Evolutionary conservation across 495 filamentous ascomycete genomes (phyloP), one percentile per base, ranked within the genome.

Genomic region (Annulohypoxylon nitens): DNA sequence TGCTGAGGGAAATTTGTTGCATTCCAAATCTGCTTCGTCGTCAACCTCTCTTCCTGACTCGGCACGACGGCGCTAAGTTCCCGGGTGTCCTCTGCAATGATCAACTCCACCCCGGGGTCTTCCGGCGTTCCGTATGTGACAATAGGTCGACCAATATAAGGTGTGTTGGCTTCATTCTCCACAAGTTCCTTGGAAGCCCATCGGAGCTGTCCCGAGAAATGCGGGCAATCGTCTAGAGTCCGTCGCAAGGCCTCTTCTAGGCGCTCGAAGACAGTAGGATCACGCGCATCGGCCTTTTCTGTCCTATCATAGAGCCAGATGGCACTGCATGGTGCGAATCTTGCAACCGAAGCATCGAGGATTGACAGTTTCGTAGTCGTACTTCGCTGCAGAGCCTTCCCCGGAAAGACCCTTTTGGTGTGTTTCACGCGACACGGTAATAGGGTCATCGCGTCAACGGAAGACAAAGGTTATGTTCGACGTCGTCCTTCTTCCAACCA

Each of bases 271-370:
- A 78, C 57, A 2, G 20, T 23, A 2, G 71, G 64, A 33, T 77
- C 58, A 18, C 58, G 64, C 18, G 70, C 64, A 11, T 79, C 65
- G 18, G 69, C 55, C 0, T 53, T 73, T 16, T 63, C 58, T 1
- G 69, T 61, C 71, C 71, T 71, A 41, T 82, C 74, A 47, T 78
- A 83, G 7, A 80, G 74, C 80, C 81, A 84, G 36, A 83, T 79
- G 9, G 79, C 82, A 23, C 78, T 77, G 41, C 79, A 80, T 16
- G 73, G 47, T 16, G 81, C 50, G 41, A 81, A 83, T 14, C 71
- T 57, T 9, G 76, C 71, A 12, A 75, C 73, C 0, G 79, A 74
- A 23, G 77, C 78, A 59, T 84, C 83, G 23, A 80, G 59, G 37
- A 84, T 82, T 0, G 82, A 85, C 3, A 85, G 62, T 70, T 63